Percentiles rank a stretch among this genome's conserved stretches.
Conservation (phyloP, 805 yeast species). For the Saccharomycopsis microspora region DNA sequence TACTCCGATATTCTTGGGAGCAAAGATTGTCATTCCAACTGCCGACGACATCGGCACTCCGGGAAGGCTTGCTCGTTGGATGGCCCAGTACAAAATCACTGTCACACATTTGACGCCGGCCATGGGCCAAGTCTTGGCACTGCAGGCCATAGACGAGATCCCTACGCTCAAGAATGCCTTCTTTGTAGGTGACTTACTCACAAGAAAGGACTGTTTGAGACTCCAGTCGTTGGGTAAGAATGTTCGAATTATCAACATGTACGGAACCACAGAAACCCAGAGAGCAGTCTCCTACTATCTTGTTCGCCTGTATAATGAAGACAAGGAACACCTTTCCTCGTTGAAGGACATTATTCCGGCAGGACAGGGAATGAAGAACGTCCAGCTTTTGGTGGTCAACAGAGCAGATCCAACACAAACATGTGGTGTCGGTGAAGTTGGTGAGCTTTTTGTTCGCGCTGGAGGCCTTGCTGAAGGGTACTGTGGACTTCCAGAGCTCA, state of each 20-base stretch:
- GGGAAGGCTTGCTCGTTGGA: constrained; percentile 95
- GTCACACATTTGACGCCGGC: constrained; percentile 99
- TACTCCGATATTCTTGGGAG: constrained; percentile 94
- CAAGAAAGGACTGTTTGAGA: constrained; percentile 93
- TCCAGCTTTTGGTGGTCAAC: constrained; percentile 88
- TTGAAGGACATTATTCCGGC: constrained; percentile 98
- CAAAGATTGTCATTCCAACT: constrained; percentile 85
- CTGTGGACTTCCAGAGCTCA: constrained; percentile 81
- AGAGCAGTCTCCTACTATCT: constrained; percentile 94
- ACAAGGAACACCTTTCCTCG: constrained; percentile 63
- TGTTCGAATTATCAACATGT: constrained; percentile 90
- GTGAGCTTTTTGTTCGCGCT: constrained; percentile 97
- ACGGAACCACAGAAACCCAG: constrained; percentile 98
- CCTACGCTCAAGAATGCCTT: constrained; percentile 89
- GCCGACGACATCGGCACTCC: constrained; percentile 98
- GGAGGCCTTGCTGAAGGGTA: constrained; percentile 97
- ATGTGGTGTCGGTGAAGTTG: constrained; percentile 98
- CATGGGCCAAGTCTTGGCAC: constrained; percentile 95
- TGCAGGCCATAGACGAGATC: constrained; percentile 85
- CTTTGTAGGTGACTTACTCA: constrained; percentile 94
- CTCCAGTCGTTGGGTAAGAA: constrained; percentile 87
- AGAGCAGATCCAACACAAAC: constrained; percentile 78
- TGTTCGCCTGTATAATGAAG: constrained; percentile 60
- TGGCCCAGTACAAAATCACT: constrained; percentile 80
- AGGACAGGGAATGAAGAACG: constrained; percentile 94